Base-by-base conservation (phyloP, 2,329 filamentous ascomycete genomes). In the Penicillium sp. region DNA sequence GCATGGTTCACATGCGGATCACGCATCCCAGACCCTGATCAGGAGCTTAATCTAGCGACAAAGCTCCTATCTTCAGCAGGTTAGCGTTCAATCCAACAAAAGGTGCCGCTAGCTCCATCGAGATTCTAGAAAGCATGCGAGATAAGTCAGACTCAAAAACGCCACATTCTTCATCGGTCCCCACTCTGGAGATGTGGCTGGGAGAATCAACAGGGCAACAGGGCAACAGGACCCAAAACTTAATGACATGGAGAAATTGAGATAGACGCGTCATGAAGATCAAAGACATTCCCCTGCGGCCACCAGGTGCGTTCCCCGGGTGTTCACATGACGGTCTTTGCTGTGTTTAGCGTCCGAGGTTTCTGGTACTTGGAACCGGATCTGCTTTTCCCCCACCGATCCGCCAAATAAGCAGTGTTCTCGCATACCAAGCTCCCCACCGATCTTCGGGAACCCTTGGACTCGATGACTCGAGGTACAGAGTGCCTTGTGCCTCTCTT, bases 371-470 rank as follows among this genome's bases (percentile, higher is more conserved):
- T 53, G 43, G 50, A 37, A 53, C 43, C 13, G 43, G 50, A 53
- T 53, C 50, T 53, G 50, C 50, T 47, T 53, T 27, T 53, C 50
- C 50, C 52, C 52, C 51, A 48, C 44, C 49, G 58, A 60, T 60
- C 60, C 50, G 45, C 62, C 55, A 42, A 60, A 63, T 63, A 63
- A 62, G 62, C 62, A 60, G 45, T 55, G 53, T 52, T 23, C 56
- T 58, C 52, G 49, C 53, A 56, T 58, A 31, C 48, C 45, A 27
- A 31, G 33, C 46, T 46, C 52, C 43, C 55, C 53, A 55, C 53
- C 47, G 58, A 55, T 42, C 48, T 54, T 56, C 59, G 45, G 45
- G 45, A 26, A 33, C 23, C 51, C 48, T 25, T 45, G 13, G 16
- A n/a, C 31, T 49, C 43, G 26, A 54, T 47, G 53, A 56, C 45